Evolutionary conservation across 306 rosid genomes (phyloP).

Genomic region (Calophaca sinica): DNA sequence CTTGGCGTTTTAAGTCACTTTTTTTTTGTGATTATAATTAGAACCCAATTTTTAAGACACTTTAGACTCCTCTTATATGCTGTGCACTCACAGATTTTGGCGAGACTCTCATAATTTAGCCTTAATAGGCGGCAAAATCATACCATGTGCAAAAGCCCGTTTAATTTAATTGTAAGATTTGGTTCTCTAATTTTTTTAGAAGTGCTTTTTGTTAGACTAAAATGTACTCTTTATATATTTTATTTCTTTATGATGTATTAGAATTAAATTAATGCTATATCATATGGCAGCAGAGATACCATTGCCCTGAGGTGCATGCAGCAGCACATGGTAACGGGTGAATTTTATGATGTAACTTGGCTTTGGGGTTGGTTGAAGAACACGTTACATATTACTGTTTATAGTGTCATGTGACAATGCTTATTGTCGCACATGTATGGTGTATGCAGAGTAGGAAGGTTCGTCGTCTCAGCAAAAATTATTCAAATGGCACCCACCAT

Average conservation of each 20-base stretch:
- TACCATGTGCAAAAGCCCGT: not conserved
- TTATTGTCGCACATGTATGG: not conserved
- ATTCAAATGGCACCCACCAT: not conserved
- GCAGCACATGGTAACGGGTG: constrained; percentile 27
- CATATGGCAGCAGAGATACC: not conserved
- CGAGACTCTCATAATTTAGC: constrained; percentile 2
- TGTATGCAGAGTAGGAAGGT: constrained; percentile 33
- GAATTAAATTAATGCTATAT: not conserved
- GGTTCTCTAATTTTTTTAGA: not conserved
- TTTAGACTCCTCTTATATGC: not conserved
- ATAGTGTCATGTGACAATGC: constrained; percentile 23
- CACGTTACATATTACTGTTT: constrained; percentile 22
- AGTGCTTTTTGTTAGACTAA: not conserved
- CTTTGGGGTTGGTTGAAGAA: constrained; percentile 16
- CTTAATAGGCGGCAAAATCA: not conserved
- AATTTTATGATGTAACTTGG: constrained; percentile 4
- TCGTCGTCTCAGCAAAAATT: not conserved
- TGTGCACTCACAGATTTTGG: constrained; percentile 31
- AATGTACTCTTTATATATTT: not conserved
- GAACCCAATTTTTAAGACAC: no score
- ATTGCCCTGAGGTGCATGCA: not conserved
- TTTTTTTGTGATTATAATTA: no score
- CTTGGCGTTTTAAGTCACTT: not conserved
- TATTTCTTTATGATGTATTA: not conserved
- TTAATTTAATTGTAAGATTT: constrained; percentile 3